Base-by-base conservation (phyloP, 805 yeast genomes). In the Starmera dryadoides region DNA sequence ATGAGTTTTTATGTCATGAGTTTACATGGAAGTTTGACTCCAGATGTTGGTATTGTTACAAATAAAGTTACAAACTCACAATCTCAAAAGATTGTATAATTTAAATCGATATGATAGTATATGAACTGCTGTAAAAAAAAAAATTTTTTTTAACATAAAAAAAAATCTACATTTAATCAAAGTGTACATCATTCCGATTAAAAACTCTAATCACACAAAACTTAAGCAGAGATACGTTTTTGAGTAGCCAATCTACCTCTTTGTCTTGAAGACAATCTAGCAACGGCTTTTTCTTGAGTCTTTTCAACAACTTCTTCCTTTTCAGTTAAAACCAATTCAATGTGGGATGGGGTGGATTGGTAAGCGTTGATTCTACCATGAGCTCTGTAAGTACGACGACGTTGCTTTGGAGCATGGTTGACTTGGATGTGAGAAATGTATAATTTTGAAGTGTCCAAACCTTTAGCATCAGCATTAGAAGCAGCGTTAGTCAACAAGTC, bases 311-410 rank as follows among this genome's bases (percentile, higher is more conserved):
- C 79, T 75, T 89, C 98, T 59, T 77, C 93, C 73, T 81, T 86
- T 81, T 93, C 98, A 64, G 96, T 84, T 62, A 93, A 77, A 67
- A 87, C 81, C 66, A 93, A 78, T 81, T 93, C 98, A 70, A 93
- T 91, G 86, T 93, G 99, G 64, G 94, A 89, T 69, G 98, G 98
- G 63, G 89, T 78, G 48, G 98, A 86, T 79, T 88, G 94, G 93
- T 88, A 93, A 64, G 96, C 95, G 77, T 91, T 93, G 71, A 88
- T 86, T 84, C 98, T 93, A 86, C 99, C 99, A 84, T 91, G 98
- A 64, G 99, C 99, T 84, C 99, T 89, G 96, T 78, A 93, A 66
- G 98, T 93, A 79, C 99, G 88, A 81, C 99, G 91, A 82, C 98
- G 93, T 79, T 87, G 95, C 78, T 88, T 88, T 77, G 99, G 98